Conservation (phyloP, 306 rosid species). For the Gillenia trifoliata region DNA sequence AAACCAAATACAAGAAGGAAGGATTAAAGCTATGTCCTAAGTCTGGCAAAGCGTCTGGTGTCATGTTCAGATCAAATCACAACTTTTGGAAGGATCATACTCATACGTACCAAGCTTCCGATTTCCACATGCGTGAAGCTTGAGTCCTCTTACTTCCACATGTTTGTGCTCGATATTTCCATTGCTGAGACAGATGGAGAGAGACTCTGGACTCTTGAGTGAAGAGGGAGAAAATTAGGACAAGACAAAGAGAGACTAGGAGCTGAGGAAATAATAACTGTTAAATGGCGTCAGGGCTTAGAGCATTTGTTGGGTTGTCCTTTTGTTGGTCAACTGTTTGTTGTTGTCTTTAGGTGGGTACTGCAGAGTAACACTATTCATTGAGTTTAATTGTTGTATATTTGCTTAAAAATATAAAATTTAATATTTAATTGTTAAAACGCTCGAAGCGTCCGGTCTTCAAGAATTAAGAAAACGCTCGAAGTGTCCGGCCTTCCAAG, state of each 20-base stretch:
- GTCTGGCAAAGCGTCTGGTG: background rate
- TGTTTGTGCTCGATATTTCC: slow-evolving; percentile 51
- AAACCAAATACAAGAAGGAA: background rate
- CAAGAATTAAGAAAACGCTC: no score
- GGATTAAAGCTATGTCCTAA: background rate
- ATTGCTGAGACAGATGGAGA: background rate
- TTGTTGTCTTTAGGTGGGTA: no score
- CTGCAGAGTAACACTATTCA: no score
- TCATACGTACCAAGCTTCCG: slow-evolving; percentile 38
- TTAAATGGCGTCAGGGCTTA: no score
- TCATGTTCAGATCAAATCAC: background rate
- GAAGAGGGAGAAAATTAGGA: background rate
- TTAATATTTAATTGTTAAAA: no score
- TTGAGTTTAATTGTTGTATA: no score
- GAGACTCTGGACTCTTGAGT: background rate
- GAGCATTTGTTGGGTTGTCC: no score
- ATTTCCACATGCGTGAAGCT: slow-evolving; percentile 67
- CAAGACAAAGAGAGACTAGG: background rate
- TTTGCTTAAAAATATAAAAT: no score
- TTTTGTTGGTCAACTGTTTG: no score
- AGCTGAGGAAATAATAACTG: background rate
- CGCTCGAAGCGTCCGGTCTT: no score
- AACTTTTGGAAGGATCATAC: background rate
- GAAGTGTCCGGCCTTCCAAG: no score
- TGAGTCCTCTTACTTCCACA: slow-evolving; percentile 58